A percentile compares a stretch with the other conserved stretches of the same genome.
phyloP scores from a whole-genome alignment of 192 early-diverging fungal genomes.

The Coemansia sp. region DNA sequence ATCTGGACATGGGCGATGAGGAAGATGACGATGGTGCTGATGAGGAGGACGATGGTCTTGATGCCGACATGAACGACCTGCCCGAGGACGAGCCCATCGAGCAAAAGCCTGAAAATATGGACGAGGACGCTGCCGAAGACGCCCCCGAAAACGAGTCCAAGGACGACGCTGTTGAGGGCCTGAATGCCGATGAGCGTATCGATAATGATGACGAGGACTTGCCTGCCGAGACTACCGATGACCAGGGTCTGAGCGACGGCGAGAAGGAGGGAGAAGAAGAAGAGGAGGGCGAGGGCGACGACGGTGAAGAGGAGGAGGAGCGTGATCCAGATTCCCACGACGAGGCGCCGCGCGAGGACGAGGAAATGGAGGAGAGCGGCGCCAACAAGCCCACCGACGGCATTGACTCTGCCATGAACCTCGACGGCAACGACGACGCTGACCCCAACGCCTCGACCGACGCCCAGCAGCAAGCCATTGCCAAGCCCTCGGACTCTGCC shows the following conservation, averaged over 20 bases:
- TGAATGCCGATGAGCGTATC: slow-evolving; percentile 43
- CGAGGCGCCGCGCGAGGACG: slow-evolving; percentile 24
- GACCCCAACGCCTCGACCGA: slow-evolving; percentile 22
- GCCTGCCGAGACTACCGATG: slow-evolving; percentile 14
- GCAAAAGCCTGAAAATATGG: slow-evolving; percentile 37
- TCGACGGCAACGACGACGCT: slow-evolving; percentile 52
- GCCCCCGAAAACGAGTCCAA: slow-evolving; percentile 7
- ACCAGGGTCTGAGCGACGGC: slow-evolving; percentile 33
- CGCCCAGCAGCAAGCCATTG: slow-evolving; percentile 29
- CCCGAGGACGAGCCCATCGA: slow-evolving; percentile 56
- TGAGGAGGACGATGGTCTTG: slow-evolving; percentile 47
- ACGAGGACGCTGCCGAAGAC: slow-evolving; percentile 41
- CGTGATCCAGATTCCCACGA: slow-evolving; percentile 48
- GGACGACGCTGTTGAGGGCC: slow-evolving; percentile 16
- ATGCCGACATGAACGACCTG: slow-evolving; percentile 51
- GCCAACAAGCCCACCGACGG: slow-evolving; percentile 59
- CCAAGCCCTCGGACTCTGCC: slow-evolving; percentile 24
- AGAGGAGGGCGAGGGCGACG: slow-evolving; percentile 37
- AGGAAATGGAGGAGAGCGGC: slow-evolving; percentile 39
- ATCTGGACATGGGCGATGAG: slow-evolving; percentile 56
- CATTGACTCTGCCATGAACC: slow-evolving; percentile 56
- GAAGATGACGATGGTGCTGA: slow-evolving; percentile 40
- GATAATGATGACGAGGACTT: slow-evolving; percentile 17
- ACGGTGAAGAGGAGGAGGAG: slow-evolving; percentile 47
- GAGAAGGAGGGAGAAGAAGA: slow-evolving; percentile 22